Evolutionary conservation across 768 basidiomycete species (phyloP), one percentile per base, ranked within the genome.

Genomic region (Imleria badia): DNA sequence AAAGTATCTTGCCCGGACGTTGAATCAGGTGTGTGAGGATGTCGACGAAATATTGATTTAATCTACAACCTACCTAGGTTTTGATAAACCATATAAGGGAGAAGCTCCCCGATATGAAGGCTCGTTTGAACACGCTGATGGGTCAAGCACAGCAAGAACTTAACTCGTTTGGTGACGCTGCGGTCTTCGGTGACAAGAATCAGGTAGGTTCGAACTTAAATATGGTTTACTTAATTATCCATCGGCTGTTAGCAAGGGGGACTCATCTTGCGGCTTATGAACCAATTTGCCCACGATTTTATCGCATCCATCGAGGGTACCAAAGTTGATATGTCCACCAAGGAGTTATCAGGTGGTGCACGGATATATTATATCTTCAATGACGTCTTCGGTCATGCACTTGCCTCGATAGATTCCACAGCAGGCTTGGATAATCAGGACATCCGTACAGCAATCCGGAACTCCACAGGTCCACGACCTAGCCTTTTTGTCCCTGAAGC

Each of bases 331-430:
- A 90, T 98, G 64, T 96, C 94, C 2, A 99, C 97, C 1, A 99
- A 99, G 69, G 97, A 99, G 69, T 85, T 99, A 15, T 98, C 91
- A 7, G 97, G 97, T 39, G 97, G 97, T 43, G 97, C 97, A 22
- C 84, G 97, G 50, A 94, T 99, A 73, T 98, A 98, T 74, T 98
- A 98, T 76, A 98, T 99, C 69, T 99, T 99, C 82, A 94, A 98
- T 69, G 97, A 98, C 65, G 84, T 98, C 49, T 99, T 98, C 66
- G 97, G 97, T 2, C 81, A 89, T 48, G 97, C 96, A 1, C 83
- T 99, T 8, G 82, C 85, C 51, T 87, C 83, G 7, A 92, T 99
- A 64, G 90, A 98, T 66, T 87, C 97, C 1, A 93, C 94, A 14
- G 80, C 85, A 45, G 95, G 95, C 67, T 79, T 99, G 51, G 94